phyloP scores from a whole-genome alignment of 176 grass and related monocot species.

The Carex scoparia region DNA sequence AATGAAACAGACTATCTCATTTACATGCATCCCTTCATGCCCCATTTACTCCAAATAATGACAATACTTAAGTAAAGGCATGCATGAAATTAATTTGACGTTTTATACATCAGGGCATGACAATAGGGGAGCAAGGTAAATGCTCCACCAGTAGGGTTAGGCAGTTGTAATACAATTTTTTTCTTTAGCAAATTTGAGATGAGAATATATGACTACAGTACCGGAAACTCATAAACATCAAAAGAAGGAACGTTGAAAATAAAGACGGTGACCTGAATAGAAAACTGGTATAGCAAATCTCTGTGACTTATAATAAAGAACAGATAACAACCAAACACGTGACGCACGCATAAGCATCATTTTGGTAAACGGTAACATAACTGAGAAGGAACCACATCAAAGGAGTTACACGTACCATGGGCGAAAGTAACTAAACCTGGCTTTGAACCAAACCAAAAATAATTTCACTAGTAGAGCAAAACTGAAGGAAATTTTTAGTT shows the following conservation, averaged over 20 bases:
- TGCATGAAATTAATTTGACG: slow-evolving; percentile 3
- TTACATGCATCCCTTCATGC: background rate
- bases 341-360: background rate
- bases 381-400: background rate
- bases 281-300: background rate
- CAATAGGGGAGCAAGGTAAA: background rate
- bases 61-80: background rate
- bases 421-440: background rate
- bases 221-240: background rate
- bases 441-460: background rate
- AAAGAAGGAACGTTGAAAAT: background rate
- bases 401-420: background rate
- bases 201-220: slow-evolving; percentile 14
- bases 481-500: background rate
- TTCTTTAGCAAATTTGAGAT: background rate
- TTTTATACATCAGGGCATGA: background rate
- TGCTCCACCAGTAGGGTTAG: background rate
- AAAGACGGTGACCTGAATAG: slow-evolving; percentile 8
- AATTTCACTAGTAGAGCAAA: background rate
- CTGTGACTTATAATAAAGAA: background rate
- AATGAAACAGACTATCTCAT: background rate
- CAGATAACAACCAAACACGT: background rate
- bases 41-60: background rate
- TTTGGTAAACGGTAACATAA: background rate
- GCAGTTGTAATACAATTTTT: background rate